Evolutionary conservation across 2,329 filamentous ascomycete genomes (phyloP).

Genomic region (Monosporascus sp.): DNA sequence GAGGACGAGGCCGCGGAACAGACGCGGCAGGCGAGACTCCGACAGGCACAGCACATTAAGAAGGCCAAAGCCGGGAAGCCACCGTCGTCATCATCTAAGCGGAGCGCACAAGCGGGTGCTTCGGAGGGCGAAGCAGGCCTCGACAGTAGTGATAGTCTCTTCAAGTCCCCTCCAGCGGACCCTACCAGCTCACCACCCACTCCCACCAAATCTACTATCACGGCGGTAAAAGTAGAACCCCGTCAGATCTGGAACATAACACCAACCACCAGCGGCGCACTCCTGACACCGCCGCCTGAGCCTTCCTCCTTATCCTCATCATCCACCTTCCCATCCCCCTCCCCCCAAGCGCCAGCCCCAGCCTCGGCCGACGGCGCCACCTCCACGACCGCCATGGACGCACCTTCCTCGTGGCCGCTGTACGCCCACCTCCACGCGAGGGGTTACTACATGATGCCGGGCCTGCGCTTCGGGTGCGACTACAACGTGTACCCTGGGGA

Average conservation of each 20-base stretch:
- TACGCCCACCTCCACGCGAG: conserved; percentile 74
- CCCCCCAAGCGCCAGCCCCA: neutral
- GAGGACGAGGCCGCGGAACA: conserved; percentile 32
- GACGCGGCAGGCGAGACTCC: conserved; percentile 36
- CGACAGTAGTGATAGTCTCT: conserved; percentile 11
- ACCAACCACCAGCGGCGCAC: conserved; percentile 35
- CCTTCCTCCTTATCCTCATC: neutral
- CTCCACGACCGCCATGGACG: conserved; percentile 14
- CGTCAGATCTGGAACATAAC: conserved; percentile 20
- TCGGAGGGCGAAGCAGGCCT: conserved; percentile 9
- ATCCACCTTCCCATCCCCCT: conserved; percentile 1
- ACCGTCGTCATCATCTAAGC: neutral
- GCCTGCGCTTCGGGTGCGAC: conserved; percentile 88
- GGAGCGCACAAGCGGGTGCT: conserved; percentile 12
- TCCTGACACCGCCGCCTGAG: conserved; percentile 16
- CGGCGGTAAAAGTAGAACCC: conserved; percentile 4
- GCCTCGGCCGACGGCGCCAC: neutral
- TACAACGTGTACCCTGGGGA: conserved; percentile 96
- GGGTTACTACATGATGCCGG: conserved; percentile 86
- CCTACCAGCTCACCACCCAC: neutral
- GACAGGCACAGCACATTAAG: conserved; percentile 14
- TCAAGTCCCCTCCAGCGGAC: conserved; percentile 10
- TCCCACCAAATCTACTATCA: neutral
- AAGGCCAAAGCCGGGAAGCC: neutral
- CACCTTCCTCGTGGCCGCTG: conserved; percentile 61